These are phyloP conservation scores for Penicillium psychrosexuale DNA, from an alignment of 2,329 filamentous ascomycete species.

Conservation along the genomic window DNA sequence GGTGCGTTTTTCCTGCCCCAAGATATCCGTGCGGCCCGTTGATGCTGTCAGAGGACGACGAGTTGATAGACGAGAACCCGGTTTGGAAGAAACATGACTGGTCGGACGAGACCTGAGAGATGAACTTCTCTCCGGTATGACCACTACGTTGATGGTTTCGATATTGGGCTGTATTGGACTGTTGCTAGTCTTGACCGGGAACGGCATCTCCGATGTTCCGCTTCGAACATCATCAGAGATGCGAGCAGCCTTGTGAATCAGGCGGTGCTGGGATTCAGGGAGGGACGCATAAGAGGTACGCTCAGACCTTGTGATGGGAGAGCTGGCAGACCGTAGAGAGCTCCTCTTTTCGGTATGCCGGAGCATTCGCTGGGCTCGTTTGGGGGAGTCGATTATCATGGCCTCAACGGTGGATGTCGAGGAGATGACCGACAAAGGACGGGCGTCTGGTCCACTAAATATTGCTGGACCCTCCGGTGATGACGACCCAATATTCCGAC, in stretches of 20 bases:
- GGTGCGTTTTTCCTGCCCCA: conserved; percentile 36
- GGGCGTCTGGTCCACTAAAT: conserved; percentile 29
- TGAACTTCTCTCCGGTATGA: conserved; percentile 48
- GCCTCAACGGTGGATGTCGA: conserved; percentile 56
- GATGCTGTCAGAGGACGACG: conserved; percentile 38
- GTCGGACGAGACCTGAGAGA: conserved; percentile 41
- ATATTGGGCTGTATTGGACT: conserved; percentile 29
- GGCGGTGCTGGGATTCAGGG: conserved; percentile 45
- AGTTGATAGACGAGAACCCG: conserved; percentile 39
- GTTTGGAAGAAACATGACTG: conserved; percentile 38
- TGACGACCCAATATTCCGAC: conserved; percentile 52
- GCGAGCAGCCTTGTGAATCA: conserved; percentile 51
- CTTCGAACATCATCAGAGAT: conserved; percentile 49
- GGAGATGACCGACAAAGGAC: conserved; percentile 51
- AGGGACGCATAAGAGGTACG: conserved; percentile 46
- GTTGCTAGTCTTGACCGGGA: conserved; percentile 33
- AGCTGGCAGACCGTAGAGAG: conserved; percentile 50
- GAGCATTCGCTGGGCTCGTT: conserved; percentile 45
- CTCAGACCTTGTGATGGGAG: conserved; percentile 44
- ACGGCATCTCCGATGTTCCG: conserved; percentile 42
- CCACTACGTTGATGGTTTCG: conserved; percentile 48
- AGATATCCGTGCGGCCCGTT: conserved; percentile 32
- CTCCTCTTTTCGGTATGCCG: conserved; percentile 55
- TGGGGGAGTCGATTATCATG: conserved; percentile 52
- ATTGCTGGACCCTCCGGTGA: conserved; percentile 30